These are phyloP conservation scores for Pseudocercospora pini-densiflorae DNA, from an alignment of 2,329 filamentous ascomycete genomes.

Conservation along the genomic window DNA sequence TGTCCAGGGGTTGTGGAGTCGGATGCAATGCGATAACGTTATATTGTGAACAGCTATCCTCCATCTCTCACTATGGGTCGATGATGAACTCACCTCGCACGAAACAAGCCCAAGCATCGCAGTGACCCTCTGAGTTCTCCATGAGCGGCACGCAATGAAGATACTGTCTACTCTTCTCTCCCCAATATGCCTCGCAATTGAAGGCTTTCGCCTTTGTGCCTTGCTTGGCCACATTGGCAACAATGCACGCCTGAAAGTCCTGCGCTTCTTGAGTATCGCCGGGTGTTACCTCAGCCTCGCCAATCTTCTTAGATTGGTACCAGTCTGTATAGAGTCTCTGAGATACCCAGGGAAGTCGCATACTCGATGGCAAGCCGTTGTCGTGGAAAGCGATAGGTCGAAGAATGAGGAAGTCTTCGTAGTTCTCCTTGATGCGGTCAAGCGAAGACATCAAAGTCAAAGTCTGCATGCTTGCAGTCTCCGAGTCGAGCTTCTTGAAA, in stretches of 20 bases:
- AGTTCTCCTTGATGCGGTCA: constrained; percentile 29
- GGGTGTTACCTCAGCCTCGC: neutral
- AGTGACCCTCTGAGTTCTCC: neutral
- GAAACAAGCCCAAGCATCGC: constrained; percentile 7
- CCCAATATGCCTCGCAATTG: constrained; percentile 18
- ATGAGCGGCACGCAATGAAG: constrained; percentile 16
- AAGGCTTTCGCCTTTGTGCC: constrained; percentile 12
- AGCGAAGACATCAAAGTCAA: constrained; percentile 32
- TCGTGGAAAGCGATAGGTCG: constrained; percentile 28
- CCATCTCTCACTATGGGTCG: neutral
- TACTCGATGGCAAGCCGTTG: constrained; percentile 26
- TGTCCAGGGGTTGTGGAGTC: neutral
- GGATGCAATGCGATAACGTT: neutral
- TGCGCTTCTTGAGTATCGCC: constrained; percentile 18
- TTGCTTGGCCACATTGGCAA: constrained; percentile 24
- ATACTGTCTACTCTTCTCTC: constrained; percentile 7
- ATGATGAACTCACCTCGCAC: constrained; percentile 2
- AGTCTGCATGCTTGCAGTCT: constrained; percentile 31
- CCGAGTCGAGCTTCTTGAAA: constrained; percentile 21
- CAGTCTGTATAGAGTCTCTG: constrained; percentile 31
- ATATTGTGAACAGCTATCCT: neutral
- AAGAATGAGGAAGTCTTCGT: constrained; percentile 35
- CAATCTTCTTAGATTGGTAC: constrained; percentile 20
- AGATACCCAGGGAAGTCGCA: constrained; percentile 31
- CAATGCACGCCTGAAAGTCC: constrained; percentile 24